phyloP scores from a whole-genome alignment of 202 grass and related monocot genomes.

The Cymbopogon flexuosus region DNA sequence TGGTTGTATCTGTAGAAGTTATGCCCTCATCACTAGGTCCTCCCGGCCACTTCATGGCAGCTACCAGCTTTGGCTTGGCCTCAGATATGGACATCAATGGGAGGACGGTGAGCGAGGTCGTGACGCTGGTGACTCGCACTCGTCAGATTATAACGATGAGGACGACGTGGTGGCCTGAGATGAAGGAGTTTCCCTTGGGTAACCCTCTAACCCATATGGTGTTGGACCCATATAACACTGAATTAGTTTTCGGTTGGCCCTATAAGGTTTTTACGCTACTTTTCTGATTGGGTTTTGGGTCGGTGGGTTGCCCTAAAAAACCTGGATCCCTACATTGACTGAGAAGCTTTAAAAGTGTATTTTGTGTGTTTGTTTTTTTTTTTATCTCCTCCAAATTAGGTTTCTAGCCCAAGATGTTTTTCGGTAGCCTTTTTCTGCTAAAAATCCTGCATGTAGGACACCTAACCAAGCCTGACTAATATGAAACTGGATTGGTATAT shows the following conservation, averaged over 20 bases:
- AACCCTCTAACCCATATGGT: neutral
- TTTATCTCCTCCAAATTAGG: too few species aligned
- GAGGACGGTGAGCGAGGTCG: neutral
- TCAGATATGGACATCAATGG: neutral
- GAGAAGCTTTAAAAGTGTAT: too few species aligned
- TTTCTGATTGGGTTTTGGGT: neutral
- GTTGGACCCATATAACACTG: neutral
- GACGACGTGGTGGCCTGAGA: neutral
- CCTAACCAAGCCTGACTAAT: too few species aligned
- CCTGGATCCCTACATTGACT: neutral
- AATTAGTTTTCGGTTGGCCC: neutral
- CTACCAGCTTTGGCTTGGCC: neutral
- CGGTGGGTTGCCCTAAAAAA: too few species aligned
- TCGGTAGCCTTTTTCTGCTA: too few species aligned
- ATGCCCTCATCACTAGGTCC: neutral
- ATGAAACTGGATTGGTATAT: too few species aligned
- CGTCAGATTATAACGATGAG: neutral
- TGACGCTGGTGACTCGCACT: neutral
- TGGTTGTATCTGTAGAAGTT: too few species aligned
- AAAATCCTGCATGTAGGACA: too few species aligned
- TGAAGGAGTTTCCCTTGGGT: neutral
- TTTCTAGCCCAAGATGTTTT: too few species aligned
- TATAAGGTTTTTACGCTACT: neutral
- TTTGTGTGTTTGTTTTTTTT: too few species aligned
- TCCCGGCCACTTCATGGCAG: neutral